phyloP scores from a whole-genome alignment of 441 rosid species.

The Dalechampia spathulata region DNA sequence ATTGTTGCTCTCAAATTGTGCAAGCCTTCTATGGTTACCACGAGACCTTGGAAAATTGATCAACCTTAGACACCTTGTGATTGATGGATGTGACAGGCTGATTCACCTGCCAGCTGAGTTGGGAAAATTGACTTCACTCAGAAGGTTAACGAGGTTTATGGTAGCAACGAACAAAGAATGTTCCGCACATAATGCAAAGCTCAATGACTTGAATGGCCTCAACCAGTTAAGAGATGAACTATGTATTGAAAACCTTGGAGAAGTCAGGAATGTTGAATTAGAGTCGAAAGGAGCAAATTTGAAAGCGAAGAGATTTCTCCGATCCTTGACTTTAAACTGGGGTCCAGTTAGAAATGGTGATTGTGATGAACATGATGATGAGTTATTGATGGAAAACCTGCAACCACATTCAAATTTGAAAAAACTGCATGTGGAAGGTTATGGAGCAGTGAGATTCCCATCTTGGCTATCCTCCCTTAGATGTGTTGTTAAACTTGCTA shows the following conservation, averaged over 20 bases:
- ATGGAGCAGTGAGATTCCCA: conserved; percentile 9
- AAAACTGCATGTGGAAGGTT: conserved; percentile 2
- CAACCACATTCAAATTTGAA: conserved; percentile 14
- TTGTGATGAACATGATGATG: conserved; percentile 2
- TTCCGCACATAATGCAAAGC: not conserved
- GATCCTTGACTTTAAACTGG: conserved; percentile 7
- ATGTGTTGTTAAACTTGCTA: conserved; percentile 6
- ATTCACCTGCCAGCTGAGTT: not conserved
- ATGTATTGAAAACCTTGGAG: conserved; percentile 4
- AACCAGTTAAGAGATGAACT: conserved; percentile 20
- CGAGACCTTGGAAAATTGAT: conserved; percentile 1
- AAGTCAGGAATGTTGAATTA: not conserved
- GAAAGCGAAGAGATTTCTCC: conserved; percentile 7
- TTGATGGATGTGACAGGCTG: not conserved
- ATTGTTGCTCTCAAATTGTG: conserved; percentile 5
- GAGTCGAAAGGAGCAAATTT: conserved; percentile 10
- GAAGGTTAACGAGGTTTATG: conserved; percentile 4
- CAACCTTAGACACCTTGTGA: conserved; percentile 6
- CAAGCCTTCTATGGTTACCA: conserved; percentile 4
- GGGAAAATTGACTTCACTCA: conserved; percentile 11
- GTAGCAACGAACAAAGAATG: not conserved
- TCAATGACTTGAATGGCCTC: conserved; percentile 13
- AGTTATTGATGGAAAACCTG: conserved; percentile 1
- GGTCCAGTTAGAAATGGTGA: not conserved
- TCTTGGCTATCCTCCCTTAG: conserved; percentile 17